Conservation (phyloP, 176 grass and related monocot genomes). For the Saccharum officinarum region DNA sequence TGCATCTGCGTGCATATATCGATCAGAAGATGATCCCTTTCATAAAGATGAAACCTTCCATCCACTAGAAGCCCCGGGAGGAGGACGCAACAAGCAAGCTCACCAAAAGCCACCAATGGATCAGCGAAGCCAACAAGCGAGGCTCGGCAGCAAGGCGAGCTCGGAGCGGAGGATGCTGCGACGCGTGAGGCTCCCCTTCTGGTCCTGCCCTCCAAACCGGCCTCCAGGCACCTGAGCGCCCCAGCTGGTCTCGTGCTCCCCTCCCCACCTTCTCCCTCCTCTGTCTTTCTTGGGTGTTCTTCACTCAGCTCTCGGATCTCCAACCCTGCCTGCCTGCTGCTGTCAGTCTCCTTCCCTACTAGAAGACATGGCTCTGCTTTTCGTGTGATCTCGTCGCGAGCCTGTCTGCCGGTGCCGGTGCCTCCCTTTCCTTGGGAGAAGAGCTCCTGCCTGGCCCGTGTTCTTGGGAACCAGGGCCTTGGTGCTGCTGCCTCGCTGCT, state of each 20-base stretch:
- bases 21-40: slow-evolving; percentile 56
- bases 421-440: slow-evolving; percentile 24
- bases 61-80: background rate
- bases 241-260: background rate
- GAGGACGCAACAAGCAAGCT: background rate
- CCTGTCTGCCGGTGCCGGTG: background rate
- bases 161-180: slow-evolving; percentile 68
- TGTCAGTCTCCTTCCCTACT: too few species aligned
- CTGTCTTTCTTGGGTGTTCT: slow-evolving; percentile 8
- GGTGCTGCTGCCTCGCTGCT: slow-evolving; percentile 24
- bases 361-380: slow-evolving; percentile 39
- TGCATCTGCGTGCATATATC: background rate
- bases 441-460: slow-evolving; percentile 4
- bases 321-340: background rate
- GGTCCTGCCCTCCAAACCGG: slow-evolving; percentile 77
- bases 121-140: background rate
- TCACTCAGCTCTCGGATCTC: slow-evolving; percentile 8
- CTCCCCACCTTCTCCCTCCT: background rate
- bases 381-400: slow-evolving; percentile 36
- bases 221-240: slow-evolving; percentile 81
- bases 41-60: slow-evolving; percentile 58
- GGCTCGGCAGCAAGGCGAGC: slow-evolving; percentile 23
- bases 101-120: slow-evolving; percentile 54
- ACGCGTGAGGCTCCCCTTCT: slow-evolving; percentile 57
- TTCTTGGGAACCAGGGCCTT: slow-evolving; percentile 30